Evolutionary conservation across 2,329 filamentous ascomycete species (phyloP).

Genomic region (Aureobasidium mangrovei): DNA sequence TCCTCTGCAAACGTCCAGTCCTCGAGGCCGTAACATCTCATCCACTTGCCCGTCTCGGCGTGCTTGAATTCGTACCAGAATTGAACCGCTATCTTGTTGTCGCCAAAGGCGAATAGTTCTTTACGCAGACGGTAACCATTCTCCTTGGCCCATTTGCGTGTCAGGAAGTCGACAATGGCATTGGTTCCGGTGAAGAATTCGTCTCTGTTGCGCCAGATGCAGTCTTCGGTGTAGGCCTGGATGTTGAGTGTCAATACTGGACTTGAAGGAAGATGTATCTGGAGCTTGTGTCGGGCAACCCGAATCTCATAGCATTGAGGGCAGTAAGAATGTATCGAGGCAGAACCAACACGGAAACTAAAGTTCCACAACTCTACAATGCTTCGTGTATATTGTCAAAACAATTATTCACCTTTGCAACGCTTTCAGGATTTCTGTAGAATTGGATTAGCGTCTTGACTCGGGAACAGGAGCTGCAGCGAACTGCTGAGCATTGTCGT

Average conservation of each 20-base stretch:
- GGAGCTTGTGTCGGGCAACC: no score
- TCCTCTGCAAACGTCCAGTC: slow-evolving; percentile 68
- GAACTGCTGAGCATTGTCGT: no score
- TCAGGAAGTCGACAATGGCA: slow-evolving; percentile 59
- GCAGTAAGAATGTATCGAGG: no score
- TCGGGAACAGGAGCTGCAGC: no score
- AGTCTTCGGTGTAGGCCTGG: slow-evolving; percentile 64
- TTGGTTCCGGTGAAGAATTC: slow-evolving; percentile 60
- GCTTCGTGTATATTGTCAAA: no score
- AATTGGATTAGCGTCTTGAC: slow-evolving; percentile 2
- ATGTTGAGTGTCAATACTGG: slow-evolving; percentile 46
- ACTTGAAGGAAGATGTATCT: slow-evolving; percentile 33
- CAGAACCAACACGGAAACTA: not conserved
- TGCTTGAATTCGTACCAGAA: slow-evolving; percentile 86
- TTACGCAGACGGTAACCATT: slow-evolving; percentile 66
- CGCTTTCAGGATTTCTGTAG: not conserved
- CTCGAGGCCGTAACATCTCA: slow-evolving; percentile 76
- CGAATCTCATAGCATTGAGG: no score
- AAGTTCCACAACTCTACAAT: not conserved
- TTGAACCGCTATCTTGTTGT: slow-evolving; percentile 74
- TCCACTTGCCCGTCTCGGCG: slow-evolving; percentile 60
- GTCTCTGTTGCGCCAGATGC: slow-evolving; percentile 72
- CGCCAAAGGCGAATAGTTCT: slow-evolving; percentile 70
- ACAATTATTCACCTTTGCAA: slow-evolving; percentile 9
- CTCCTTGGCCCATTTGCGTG: slow-evolving; percentile 66